A percentile compares a stretch with the other conserved stretches of the same genome.
phyloP scores from a whole-genome alignment of 768 basidiomycete genomes.

The Scleroderma citrinum region DNA sequence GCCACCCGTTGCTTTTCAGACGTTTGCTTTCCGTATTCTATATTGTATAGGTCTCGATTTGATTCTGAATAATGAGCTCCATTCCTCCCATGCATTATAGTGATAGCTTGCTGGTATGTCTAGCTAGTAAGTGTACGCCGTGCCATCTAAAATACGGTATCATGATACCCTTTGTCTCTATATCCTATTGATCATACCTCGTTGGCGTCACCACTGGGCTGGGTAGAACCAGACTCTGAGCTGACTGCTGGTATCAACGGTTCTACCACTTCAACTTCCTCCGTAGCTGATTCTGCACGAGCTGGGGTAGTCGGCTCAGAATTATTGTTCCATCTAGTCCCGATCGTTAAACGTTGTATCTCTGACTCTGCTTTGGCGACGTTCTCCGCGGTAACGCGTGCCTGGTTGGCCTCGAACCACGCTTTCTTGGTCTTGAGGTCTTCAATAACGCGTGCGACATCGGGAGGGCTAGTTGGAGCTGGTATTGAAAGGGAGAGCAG shows the following conservation, averaged over 20 bases:
- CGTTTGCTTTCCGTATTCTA: slow-evolving; percentile 23
- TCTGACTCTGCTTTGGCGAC: slow-evolving; percentile 74
- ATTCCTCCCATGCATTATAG: slow-evolving; percentile 9
- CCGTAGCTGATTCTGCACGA: slow-evolving; percentile 29
- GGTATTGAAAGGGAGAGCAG: slow-evolving; percentile 86
- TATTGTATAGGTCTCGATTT: slow-evolving; percentile 30
- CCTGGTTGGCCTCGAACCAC: slow-evolving; percentile 93
- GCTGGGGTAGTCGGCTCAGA: slow-evolving; percentile 19
- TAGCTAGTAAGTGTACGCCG: slow-evolving; percentile 12
- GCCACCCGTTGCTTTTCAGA: slow-evolving; percentile 27
- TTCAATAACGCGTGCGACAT: slow-evolving; percentile 79
- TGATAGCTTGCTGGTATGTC: slow-evolving; percentile 15
- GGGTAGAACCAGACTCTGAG: slow-evolving; percentile 25
- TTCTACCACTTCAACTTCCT: slow-evolving; percentile 41
- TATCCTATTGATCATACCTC: slow-evolving; percentile 16
- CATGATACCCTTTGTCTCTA: slow-evolving; percentile 10
- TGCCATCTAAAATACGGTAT: slow-evolving; percentile 11
- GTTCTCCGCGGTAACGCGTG: slow-evolving; percentile 70
- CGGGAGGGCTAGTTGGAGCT: slow-evolving; percentile 69
- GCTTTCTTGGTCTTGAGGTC: slow-evolving; percentile 91
- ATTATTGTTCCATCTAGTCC: slow-evolving; percentile 32
- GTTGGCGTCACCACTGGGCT: slow-evolving; percentile 36
- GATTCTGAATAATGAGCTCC: slow-evolving; percentile 26
- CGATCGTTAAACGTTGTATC: slow-evolving; percentile 53
- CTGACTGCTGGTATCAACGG: slow-evolving; percentile 36